Evolutionary conservation across 176 grass and related monocot genomes (phyloP).

Genomic region (Oryza glaberrima): DNA sequence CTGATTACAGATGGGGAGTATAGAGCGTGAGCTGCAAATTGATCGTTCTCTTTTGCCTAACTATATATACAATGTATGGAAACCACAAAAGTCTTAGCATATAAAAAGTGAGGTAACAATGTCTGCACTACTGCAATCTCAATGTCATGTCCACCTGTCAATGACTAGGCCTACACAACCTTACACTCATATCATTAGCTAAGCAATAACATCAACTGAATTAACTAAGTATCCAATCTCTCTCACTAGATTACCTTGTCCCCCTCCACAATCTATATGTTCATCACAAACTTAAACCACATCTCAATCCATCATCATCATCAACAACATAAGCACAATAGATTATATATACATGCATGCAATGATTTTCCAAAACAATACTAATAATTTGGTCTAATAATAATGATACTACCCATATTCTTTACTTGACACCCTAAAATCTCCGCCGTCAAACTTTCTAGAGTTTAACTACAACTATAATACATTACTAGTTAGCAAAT

Average conservation of each 20-base stretch:
- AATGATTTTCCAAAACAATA: neutral
- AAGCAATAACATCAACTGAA: slow-evolving; percentile 24
- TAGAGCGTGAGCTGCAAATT: neutral
- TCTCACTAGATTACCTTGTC: slow-evolving; percentile 40
- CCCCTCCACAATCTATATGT: slow-evolving; percentile 11
- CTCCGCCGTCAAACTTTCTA: too few relatives aligned
- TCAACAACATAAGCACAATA: slow-evolving; percentile 2
- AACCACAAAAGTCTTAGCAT: neutral
- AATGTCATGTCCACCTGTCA: slow-evolving; percentile 11
- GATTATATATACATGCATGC: neutral
- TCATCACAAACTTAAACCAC: neutral
- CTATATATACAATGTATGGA: neutral
- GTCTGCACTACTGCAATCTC: neutral
- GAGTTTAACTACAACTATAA: too few relatives aligned
- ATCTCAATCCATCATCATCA: neutral
- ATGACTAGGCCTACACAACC: slow-evolving; percentile 36
- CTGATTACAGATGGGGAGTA: neutral
- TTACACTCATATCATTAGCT: neutral
- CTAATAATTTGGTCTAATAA: too few relatives aligned
- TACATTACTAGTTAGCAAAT: too few relatives aligned
- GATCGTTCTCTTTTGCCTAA: neutral
- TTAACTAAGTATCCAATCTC: slow-evolving; percentile 32
- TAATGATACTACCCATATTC: too few relatives aligned
- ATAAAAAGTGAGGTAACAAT: neutral
- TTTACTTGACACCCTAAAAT: too few relatives aligned